Base-by-base conservation (phyloP, 2,329 filamentous ascomycete species). In the Coleophoma eucalyptorum region DNA sequence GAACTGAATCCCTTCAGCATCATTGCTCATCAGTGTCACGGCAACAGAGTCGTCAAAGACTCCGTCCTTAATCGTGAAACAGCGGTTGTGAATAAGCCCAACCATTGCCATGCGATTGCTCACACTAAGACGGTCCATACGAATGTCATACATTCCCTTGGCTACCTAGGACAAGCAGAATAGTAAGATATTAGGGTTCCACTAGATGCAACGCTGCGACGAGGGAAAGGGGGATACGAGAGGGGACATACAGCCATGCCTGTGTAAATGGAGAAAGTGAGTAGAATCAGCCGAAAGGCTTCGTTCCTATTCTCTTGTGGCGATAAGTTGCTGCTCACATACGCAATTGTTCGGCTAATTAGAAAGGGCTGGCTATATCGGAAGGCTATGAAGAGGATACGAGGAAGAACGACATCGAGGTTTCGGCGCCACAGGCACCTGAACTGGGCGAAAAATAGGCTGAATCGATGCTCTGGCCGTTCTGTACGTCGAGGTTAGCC, bases 11-110 rank as follows among this genome's bases (percentile, higher is more conserved):
- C 51, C 54, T 4, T 73, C 72, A 5, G 76, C 65, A 46, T 76
- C 73, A 1, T 71, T 67, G 10, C 67, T 70, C 71, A 76, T 75
- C 10, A 75, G 60, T 1, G 72, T 75, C 5, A 73, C 56, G 1
- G 73, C 66, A 1, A 67, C 67, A 1, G 66, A 64, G 19, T 72
- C 69, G 15, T 70, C 66, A 20, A 66, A 59, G 1, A 61, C 54
- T 0, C 60, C 54, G 0, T 62, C 58, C 11, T 62, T 62, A 15
- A 74, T 53, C 1, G 59, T 55, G 1, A 74, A 51, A 0, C 73
- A 75, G 56, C 76, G 75, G 16, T 71, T 69, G 56, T 76, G 82
- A 2, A 83, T 72, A 55, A 80, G 64, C 0, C 75, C 72, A n/a
- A 75, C 64, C 7, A 76, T 57, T 0, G 64, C 68, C 10, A 70